phyloP scores from a whole-genome alignment of 441 rosid genomes.

The Dalechampia spathulata region DNA sequence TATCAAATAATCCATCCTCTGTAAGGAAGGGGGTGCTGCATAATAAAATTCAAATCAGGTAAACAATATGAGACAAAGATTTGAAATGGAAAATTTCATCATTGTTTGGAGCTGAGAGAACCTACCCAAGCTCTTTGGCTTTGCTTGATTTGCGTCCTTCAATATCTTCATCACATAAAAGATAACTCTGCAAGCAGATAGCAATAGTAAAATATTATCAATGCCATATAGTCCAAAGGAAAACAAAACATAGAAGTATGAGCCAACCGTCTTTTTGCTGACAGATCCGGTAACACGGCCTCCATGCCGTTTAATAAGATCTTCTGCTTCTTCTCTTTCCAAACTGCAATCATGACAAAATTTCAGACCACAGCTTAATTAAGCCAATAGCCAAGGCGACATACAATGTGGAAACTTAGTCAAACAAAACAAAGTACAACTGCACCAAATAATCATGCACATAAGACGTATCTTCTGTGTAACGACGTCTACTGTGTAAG shows the following conservation, averaged over 20 bases:
- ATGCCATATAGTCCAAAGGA: conserved; percentile 8
- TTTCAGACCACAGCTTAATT: conserved; percentile 1
- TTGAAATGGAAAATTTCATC: conserved; percentile 14
- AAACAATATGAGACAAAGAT: conserved; percentile 13
- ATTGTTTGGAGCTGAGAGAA: conserved; percentile 15
- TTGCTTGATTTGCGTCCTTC: conserved; percentile 79
- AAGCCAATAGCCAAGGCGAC: background rate
- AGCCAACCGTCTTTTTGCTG: conserved; percentile 90
- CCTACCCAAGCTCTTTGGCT: conserved; percentile 94
- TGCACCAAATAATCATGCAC: too few relatives aligned
- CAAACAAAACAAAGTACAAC: too few relatives aligned
- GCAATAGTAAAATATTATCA: conserved; percentile 23
- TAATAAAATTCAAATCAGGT: conserved; percentile 13
- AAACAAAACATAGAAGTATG: conserved; percentile 15
- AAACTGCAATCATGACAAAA: conserved; percentile 45
- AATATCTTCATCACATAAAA: conserved; percentile 93
- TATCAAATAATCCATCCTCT: conserved; percentile 87
- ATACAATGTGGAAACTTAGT: conserved; percentile 3
- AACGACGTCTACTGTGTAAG: too few relatives aligned
- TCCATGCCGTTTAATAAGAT: conserved; percentile 81
- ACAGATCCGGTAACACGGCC: conserved; percentile 93
- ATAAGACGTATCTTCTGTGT: too few relatives aligned
- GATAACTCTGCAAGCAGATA: conserved; percentile 63
- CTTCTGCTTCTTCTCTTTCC: conserved; percentile 99
- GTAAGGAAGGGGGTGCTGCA: conserved; percentile 73